Evolutionary conservation across 768 basidiomycete species (phyloP), one percentile per base, ranked within the genome.

Genomic region (Leccinum sublutescens): DNA sequence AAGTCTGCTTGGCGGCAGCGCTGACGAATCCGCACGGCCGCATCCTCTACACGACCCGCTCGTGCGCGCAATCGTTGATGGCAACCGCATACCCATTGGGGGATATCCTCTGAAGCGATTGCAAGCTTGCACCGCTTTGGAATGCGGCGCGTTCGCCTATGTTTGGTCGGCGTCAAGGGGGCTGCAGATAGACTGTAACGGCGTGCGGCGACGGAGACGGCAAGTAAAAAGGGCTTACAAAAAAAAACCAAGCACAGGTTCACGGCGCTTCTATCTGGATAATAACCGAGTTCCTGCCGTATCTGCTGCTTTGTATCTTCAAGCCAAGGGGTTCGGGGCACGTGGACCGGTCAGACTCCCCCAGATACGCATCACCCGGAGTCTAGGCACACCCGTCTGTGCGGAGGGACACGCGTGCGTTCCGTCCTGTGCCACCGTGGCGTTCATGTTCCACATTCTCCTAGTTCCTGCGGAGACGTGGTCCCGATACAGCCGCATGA

Each of bases 51-150:
- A 43, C 17, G 38, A 40, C 38, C 55, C 9, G 14, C 33, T 48
- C 50, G 25, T 19, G 43, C 11, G 19, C 1, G 14, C 36, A 6
- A 45, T 5, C 40, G 0, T 43, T 54, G 43, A 55, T 49, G 36
- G 60, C 40, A 62, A 56, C 51, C 31, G 15, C 38, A 48, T 23
- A 2, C 25, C 25, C 27, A 50, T 50, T 14, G 15, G 8, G 23
- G 5, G n/a, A 14, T 25, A n/a, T 19, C 34, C 19, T 43, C n/a
- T 29, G 12, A 36, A 43, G n/a, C 2, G 27, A 25, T 52, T 53
- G 25, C 36, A 45, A 43, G n/a, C 15, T 34, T 15, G 43, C 47
- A 55, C 50, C 43, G 55, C 52, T 54, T 60, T 50, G 9, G 50
- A 7, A 4, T 55, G 38, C 33, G 12, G 17, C 17, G n/a, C n/a